Evolutionary conservation across 1,284 basidiomycete genomes (phyloP), one percentile per base, ranked within the genome.

Genomic region (Apiotrichum akiyoshidainum): DNA sequence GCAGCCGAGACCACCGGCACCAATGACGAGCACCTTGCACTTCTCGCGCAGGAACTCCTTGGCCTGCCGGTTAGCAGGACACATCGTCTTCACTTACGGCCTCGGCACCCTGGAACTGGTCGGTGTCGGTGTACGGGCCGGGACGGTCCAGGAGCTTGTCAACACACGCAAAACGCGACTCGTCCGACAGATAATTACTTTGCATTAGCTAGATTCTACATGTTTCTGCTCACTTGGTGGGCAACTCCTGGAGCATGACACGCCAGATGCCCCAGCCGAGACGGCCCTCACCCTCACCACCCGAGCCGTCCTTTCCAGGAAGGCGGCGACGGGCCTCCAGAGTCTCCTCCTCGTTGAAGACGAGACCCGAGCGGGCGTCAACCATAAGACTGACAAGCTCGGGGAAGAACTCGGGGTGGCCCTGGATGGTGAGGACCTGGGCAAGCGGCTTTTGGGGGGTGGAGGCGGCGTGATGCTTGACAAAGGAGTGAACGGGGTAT

Each of bases 11-110:
- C 93, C 93, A 46, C 93, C 94, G 33, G 93, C 94, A 46, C 93
- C 96, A 67, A 99, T 98, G 64, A 99, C 95, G 48, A 99, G 85
- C 66, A 98, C 88, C 81, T 96, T 97, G 77, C 87, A 89, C 66
- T 88, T 80, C 50, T 85, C 84, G 55, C 91, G 81, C 16, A 99
- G 81, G 69, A 97, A 96, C 54, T 85, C 80, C 75, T 96, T 96
- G 46, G 92, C 89, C 88, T 95, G 65, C 16, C 16, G 55, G 19
- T 21, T 48, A 52, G 61, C 52, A 55, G 58, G 21, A 1, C 12
- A 13, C 47, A 49, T 33, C 46, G 44, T 31, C 19, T 31, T 21
- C 37, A 46, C 65, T 59, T 50, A 70, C 68, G 33, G 53, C 61
- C 61, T 65, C 60, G 12, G 69, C 68, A 26, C 70, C 68, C n/a